Base-by-base conservation (phyloP, 2,329 filamentous ascomycete species). In the Nemania abortiva region DNA sequence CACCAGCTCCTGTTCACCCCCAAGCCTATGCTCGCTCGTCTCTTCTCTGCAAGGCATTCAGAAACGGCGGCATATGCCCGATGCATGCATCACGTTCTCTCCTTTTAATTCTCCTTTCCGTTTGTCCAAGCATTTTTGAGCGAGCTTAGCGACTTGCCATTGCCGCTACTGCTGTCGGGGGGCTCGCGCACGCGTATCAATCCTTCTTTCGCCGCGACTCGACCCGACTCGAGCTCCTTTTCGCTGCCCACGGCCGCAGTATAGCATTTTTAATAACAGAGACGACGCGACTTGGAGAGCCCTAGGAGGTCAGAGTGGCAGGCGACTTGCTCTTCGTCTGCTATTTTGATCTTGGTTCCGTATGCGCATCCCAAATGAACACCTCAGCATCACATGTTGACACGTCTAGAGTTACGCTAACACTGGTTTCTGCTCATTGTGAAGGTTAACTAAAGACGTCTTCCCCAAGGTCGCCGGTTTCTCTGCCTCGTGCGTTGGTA, bases 401-500 rank as follows among this genome's bases (percentile, higher is more conserved):
- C 66, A 7, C 27, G 52, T 50, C 37, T 20, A 64, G 49, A 42
- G 52, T 69, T 71, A 73, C 72, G 52, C 70, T 71, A 73, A 74
- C 70, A 55, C 62, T 37, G 24, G 55, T 63, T 55, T 53, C 49
- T 54, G 13, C 45, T 50, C 61, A 47, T 55, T 56, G 29, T 34
- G 24, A 81, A 84, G 78, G 79, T 78, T 73, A 76, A 78, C 79
- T 79, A 79, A 89, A 85, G 78, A 89, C 87, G 87, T 88, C 86
- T 84, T 82, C 86, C 77, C 78, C 80, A 84, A 83, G 79, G 74
- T 78, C 82, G 79, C 82, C 83, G 29, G 47, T 57, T 74, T 79
- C 82, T 54, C 84, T 85, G 85, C 86, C 87, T 87, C 82, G 86
- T 89, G 88, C 88, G 77, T 77, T 81, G 77, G 87, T 88, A 87